Evolutionary conservation across 2,329 filamentous ascomycete species (phyloP), one percentile per base, ranked within the genome.

Genomic region (Cercospora citrullina): DNA sequence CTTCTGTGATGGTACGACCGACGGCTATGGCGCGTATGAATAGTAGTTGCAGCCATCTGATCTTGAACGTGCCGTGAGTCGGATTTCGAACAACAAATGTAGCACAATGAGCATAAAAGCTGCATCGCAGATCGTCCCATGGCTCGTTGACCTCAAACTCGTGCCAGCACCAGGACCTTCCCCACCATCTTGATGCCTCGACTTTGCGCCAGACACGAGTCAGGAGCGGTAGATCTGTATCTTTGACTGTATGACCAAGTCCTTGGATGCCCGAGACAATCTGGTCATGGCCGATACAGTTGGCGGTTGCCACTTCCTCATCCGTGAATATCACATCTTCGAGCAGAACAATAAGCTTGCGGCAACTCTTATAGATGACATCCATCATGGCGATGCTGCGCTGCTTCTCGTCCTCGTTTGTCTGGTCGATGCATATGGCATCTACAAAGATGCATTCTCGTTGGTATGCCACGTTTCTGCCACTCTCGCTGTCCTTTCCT

Each of bases 111-210:
- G 28, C 59, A 48, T 61, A 61, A 21, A 26, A 61, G 59, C 59
- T 61, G 59, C 59, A 61, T n/a, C 59, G 33, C 45, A 51, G 33
- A 21, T 36, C 45, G 23, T 61, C 39, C 59, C 59, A 61, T 48
- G 59, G 59, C 21, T 61, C 59, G 16, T 61, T 61, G 23, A 61
- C 59, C 28, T 61, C 33, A 18, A 61, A 61, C 36, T 61, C 59
- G 18, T 61, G 59, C 59, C 59, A 61, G 36, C 59, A 61, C 59
- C 59, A 61, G 6, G 59, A 45, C 12, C 59, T 39, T 21, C 59
- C 36, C 59, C 59, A 61, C 59, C 59, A 61, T 21, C 59, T 36
- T 23, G 59, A 61, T 23, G 31, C 33, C n/a, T 61, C 59, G n/a
- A 61, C 12, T 28, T 61, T 61, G 36, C 59, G 59, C 59, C 59